These are phyloP conservation scores for Alnus glutinosa DNA, from an alignment of 306 rosid species.

Conservation along the genomic window DNA sequence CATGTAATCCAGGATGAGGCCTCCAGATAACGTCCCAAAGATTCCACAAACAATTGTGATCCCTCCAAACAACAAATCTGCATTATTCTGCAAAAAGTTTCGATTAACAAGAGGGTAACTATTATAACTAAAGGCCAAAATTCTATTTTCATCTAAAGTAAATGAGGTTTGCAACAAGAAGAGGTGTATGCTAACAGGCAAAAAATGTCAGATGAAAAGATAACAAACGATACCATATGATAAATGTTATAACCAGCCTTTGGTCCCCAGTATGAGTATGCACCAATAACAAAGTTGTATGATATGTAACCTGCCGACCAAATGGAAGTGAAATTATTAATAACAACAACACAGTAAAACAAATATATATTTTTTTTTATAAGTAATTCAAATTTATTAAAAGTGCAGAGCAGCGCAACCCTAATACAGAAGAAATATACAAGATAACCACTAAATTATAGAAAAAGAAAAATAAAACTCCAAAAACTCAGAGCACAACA, in stretches of 20 bases:
- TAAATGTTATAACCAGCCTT: slow-evolving; percentile 93
- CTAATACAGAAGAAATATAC: too few relatives aligned
- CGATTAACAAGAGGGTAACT: slow-evolving; percentile 26
- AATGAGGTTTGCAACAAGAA: slow-evolving; percentile 13
- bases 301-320: slow-evolving; percentile 71
- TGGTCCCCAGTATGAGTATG: slow-evolving; percentile 98
- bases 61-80: slow-evolving; percentile 88
- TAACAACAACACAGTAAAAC: too few relatives aligned
- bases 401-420: too few relatives aligned
- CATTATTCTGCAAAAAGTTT: slow-evolving; percentile 55
- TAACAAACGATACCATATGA: slow-evolving; percentile 57
- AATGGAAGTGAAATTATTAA: neutral
- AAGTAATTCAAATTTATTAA: too few relatives aligned
- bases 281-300: slow-evolving; percentile 91
- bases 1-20: slow-evolving; percentile 77
- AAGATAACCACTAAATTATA: neutral
- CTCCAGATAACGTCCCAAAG: slow-evolving; percentile 84
- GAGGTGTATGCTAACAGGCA: neutral
- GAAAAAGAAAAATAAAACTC: neutral
- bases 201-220: neutral
- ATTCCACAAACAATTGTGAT: slow-evolving; percentile 81
- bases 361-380: too few relatives aligned
- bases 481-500: too few relatives aligned
- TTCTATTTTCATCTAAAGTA: slow-evolving; percentile 8
- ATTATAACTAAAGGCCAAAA: slow-evolving; percentile 7